Base-by-base conservation (phyloP, 2,329 filamentous ascomycete genomes). In the Claviceps quebecensis region DNA sequence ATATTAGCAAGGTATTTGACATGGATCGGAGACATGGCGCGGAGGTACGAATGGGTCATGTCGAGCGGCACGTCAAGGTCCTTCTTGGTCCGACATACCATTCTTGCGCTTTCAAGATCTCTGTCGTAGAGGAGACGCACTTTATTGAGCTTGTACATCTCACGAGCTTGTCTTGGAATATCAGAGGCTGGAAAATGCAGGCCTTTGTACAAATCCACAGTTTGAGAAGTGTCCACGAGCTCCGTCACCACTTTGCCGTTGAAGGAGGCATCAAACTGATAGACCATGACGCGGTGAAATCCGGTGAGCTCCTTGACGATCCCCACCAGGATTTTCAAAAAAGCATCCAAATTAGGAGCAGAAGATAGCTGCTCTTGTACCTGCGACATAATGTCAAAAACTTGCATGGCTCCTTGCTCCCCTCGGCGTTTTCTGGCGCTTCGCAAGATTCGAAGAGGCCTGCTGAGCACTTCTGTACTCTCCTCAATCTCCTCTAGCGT, bases 281-380 rank as follows among this genome's bases (percentile, higher is more conserved):
- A 95, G 2, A 95, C 77, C 86, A 95, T 90, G 47, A 95, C 87
- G 13, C 89, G 84, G 61, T 95, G 89, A 56, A 95, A 95, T 0
- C 89, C 88, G 0, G 88, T 94, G 47, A 95, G 64, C 61, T 95
- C 89, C 61, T 94, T 95, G 37, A 95, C 80, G 7, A 95, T 84
- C 0, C 88, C 88, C 0, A 91, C 85, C 3, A 93, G 67, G 5
- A 90, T 82, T 59, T 93, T 91, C 39, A 95, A 70, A 53, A 95
- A 87, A 1, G 66, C 73, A 1, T 88, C 81, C 1, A 95, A 69
- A 54, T 76, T 83, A 0, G 80, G 73, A 1, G 88, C 86, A 26
- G 80, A 77, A 4, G 86, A 78, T 13, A 95, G 72, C 63, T 95
- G 89, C 59, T 95, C 87, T 63, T 95, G 88, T 1, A 95, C 84